These are phyloP conservation scores for Eucalyptus brandiana DNA, from an alignment of 345 rosid species.

Conservation along the genomic window DNA sequence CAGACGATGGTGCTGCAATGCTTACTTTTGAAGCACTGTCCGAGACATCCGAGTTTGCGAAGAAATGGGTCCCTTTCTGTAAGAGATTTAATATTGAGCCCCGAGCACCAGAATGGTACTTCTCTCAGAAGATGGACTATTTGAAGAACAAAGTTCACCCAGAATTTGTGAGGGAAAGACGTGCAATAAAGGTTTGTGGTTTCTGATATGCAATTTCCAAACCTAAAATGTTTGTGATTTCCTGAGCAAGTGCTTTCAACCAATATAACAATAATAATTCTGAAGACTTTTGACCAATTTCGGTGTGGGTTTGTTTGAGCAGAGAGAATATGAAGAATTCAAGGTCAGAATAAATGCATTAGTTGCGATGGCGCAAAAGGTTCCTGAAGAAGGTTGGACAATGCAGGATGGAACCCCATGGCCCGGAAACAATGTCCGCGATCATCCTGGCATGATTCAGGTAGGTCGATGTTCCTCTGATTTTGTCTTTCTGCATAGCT, in stretches of 20 bases:
- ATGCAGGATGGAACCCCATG: slow-evolving; percentile 99
- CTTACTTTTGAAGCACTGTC: slow-evolving; percentile 99
- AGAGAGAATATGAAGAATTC: slow-evolving; percentile 99
- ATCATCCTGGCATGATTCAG: slow-evolving; percentile 99
- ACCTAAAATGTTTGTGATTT: not conserved
- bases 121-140: slow-evolving; percentile 90
- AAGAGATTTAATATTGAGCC: slow-evolving; percentile 87
- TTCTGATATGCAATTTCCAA: not conserved
- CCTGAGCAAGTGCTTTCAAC: not conserved
- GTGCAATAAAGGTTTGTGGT: slow-evolving; percentile 82
- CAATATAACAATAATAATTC: not conserved
- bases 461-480: slow-evolving; percentile 18
- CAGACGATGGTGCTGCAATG: slow-evolving; percentile 99
- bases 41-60: slow-evolving; percentile 93
- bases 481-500: not conserved
- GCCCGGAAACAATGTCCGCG: slow-evolving; percentile 94
- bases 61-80: slow-evolving; percentile 99
- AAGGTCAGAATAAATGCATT: slow-evolving; percentile 84
- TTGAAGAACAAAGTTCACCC: slow-evolving; percentile 93
- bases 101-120: slow-evolving; percentile 99
- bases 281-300: not conserved
- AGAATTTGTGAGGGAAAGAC: slow-evolving; percentile 88
- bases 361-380: slow-evolving; percentile 95
- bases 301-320: slow-evolving; percentile 1
- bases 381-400: slow-evolving; percentile 99